Evolutionary conservation across 176 grass and related monocot genomes (phyloP), one percentile per base, ranked within the genome.

Genomic region (Eragrostis nindensis): DNA sequence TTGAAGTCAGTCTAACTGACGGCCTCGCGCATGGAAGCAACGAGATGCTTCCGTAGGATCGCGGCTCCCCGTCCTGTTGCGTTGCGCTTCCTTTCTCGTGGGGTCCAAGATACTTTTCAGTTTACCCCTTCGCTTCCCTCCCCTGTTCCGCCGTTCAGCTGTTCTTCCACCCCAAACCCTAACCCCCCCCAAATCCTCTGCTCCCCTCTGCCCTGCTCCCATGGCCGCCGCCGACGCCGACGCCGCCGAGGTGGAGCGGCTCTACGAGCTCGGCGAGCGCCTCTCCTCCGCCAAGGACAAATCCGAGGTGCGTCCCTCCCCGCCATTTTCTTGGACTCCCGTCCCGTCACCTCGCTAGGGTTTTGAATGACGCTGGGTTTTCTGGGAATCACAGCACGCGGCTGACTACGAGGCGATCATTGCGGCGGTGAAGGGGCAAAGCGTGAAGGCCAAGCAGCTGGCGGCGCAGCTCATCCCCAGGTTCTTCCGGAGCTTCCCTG

Each of bases 401-500:
- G 80, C 79, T 50, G 97, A 99, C 82, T 99, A 99, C 60, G 88
- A 93, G 82, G 93, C 90, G 22, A 99, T 99, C 52, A 86, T 99
- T 59, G 63, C 79, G 41, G 89, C 97, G 6, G 97, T 96, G 50
- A 91, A 93, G 86, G 97, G 97, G 73, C 89, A 93, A 45, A 99
- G 91, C 66, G 84, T 96, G 50, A 99, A 99, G 85, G 93, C 93
- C 56, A 99, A 99, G 84, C 97, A 99, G 84, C 76, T 99, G 41
- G 97, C 93, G 2, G 97, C 97, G 22, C 97, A 99, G 84, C 92
- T 99, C 41, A 99, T 99, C 43, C 97, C 97, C 26, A 86, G 97
- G 74, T 99, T 93, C 83, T 96, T 99, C 79, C 86, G 85, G 68
- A 89, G 85, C 82, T 99, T 99, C 79, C 97, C 93, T 6, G 68